Base-by-base conservation (phyloP, 495 filamentous ascomycete species). In the Durotheca rogersii region DNA sequence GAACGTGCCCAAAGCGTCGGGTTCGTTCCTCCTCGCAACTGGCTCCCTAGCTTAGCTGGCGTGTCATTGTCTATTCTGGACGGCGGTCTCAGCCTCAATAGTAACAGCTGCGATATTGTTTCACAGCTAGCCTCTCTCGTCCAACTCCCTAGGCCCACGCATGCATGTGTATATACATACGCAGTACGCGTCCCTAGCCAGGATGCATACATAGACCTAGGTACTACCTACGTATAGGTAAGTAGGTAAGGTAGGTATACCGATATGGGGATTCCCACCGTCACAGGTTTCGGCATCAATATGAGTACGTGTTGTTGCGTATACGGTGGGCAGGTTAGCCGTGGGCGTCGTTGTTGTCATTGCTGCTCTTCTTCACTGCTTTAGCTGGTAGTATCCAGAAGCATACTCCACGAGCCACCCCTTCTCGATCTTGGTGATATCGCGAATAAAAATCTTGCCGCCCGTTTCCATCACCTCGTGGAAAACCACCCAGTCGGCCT, bases 401-500 rank as follows among this genome's bases (percentile, higher is more conserved):
- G 88, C 89, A 79, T 90, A 94, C 67, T 97, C 91, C 38, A 93
- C 53, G 52, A 98, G 77, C 84, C 92, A 98, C 34, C 73, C 75
- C 75, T 88, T 95, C 67, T 96, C 86, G 48, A 97, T 89, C 74
- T 86, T 90, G 4, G 86, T 93, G 43, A 96, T 72, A 72, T 98
- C 93, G 33, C 91, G 78, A 45, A 98, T 95, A 55, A 85, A 97
- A 0, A 80, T 90, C 74, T 96, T 97, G 46, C 81, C 79, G 11
- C 88, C 86, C 15, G 88, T 94, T 69, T 98, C 90, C 75, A 96
- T 82, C 41, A 96, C 82, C 66, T 97, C 94, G 61, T 94, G 87
- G 62, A 97, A 98, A 32, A 98, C 82, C 7, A 98, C 91, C 93
- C 93, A 98, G 56, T 97, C 92, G 12, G 88, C 90, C 74, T 95